Conservation (phyloP, 2,329 filamentous ascomycete species). For the Geosmithia flava region DNA sequence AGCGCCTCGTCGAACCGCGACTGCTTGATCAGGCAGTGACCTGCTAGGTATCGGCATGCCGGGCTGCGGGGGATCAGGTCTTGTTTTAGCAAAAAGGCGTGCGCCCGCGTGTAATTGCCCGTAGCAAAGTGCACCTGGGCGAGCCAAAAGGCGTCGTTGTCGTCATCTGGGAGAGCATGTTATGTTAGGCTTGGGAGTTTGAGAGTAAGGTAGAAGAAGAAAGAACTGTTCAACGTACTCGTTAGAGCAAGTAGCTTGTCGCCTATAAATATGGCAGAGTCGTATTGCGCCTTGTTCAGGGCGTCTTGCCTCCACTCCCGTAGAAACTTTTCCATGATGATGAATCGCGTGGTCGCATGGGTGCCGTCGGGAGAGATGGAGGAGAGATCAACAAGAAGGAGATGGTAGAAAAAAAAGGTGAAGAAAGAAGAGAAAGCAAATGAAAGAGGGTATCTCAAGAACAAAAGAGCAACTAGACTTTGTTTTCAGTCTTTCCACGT, state of each 20-base stretch:
- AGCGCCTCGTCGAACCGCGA: conserved; percentile 83
- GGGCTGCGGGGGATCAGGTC: conserved; percentile 72
- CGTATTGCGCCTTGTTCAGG: conserved; percentile 89
- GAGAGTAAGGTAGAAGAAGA: background rate
- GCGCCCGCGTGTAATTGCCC: conserved; percentile 86
- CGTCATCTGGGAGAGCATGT: conserved; percentile 50
- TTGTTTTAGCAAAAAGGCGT: conserved; percentile 73
- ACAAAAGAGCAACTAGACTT: background rate
- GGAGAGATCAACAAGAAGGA: too few relatives aligned
- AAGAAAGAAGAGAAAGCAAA: background rate
- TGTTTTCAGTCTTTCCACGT: background rate
- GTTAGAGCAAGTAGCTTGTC: conserved; percentile 94
- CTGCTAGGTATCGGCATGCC: conserved; percentile 84
- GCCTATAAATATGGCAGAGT: conserved; percentile 91
- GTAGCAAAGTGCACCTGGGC: conserved; percentile 97
- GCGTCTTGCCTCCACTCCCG: conserved; percentile 93
- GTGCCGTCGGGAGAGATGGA: background rate
- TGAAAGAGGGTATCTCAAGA: background rate
- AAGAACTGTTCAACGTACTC: conserved; percentile 42
- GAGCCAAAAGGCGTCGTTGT: conserved; percentile 91
- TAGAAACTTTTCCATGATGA: conserved; percentile 91
- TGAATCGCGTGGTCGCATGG: background rate
- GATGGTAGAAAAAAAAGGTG: background rate
- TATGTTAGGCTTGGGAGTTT: background rate
- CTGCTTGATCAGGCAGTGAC: conserved; percentile 90